Percentiles rank a stretch among this genome's conserved stretches.
phyloP scores from a whole-genome alignment of 306 rosid genomes.

The Lathyrus sativus region DNA sequence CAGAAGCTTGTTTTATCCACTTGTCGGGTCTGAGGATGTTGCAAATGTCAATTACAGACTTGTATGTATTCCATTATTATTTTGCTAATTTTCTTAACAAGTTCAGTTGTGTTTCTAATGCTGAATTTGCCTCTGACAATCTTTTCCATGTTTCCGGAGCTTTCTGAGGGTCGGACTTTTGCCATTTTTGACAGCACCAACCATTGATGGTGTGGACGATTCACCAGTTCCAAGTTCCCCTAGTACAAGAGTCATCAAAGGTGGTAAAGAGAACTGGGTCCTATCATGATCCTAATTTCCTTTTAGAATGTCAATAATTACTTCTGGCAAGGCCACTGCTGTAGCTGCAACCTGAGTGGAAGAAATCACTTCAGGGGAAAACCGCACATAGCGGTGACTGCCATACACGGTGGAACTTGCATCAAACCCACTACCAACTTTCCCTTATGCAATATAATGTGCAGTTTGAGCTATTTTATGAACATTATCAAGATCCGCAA shows the following conservation, averaged over 20 bases:
- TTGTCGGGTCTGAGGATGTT: constrained; percentile 67
- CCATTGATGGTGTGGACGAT: constrained; percentile 97
- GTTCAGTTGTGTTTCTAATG: constrained; percentile 71
- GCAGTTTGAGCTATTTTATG: constrained; percentile 96
- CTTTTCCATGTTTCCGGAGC: constrained; percentile 79
- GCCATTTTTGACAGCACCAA: constrained; percentile 96
- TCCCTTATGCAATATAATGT: constrained; percentile 94
- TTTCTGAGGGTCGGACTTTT: constrained; percentile 74
- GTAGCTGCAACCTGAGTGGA: constrained; percentile 70
- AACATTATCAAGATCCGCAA: constrained; percentile 66
- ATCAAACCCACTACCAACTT: constrained; percentile 99
- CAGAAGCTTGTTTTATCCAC: constrained; percentile 85
- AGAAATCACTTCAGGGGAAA: constrained; percentile 92
- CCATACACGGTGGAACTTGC: constrained; percentile 98
- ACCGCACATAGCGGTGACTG: constrained; percentile 93
- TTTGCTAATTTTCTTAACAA: constrained; percentile 65
- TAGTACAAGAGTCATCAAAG: constrained; percentile 92
- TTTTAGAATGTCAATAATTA: constrained; percentile 57
- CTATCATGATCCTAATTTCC: constrained; percentile 91
- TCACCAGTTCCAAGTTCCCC: constrained; percentile 99
- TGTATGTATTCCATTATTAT: constrained; percentile 83
- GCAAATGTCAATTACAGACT: constrained; percentile 60
- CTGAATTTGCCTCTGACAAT: constrained; percentile 79
- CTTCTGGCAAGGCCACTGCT: constrained; percentile 60
- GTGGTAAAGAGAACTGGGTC: constrained; percentile 86